Evolutionary conservation across 345 rosid species (phyloP).

Genomic region (Eucalyptus victrix): DNA sequence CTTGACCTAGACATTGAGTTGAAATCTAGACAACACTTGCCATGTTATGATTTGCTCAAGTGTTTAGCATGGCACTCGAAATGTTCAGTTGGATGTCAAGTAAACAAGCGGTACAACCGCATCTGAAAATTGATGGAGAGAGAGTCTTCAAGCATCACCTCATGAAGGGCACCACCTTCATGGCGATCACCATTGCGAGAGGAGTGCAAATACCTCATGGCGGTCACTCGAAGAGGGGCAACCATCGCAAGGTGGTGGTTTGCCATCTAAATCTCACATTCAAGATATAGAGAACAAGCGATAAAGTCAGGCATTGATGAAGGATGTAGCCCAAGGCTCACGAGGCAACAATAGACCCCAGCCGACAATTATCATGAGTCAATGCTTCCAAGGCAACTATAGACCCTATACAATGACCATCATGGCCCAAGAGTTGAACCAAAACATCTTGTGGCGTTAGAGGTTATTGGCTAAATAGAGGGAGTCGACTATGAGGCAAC

Average conservation of each 20-base stretch:
- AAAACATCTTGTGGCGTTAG: neutral
- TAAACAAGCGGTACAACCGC: neutral
- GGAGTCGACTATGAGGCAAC: rapidly evolving
- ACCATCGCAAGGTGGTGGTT: neutral
- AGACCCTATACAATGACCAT: neutral
- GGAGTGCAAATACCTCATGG: neutral
- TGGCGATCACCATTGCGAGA: rapidly evolving
- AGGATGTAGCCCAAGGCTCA: neutral
- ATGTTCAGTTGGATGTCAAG: neutral
- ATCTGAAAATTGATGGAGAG: neutral
- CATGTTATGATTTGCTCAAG: neutral
- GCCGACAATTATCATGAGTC: rapidly evolving
- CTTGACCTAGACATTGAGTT: neutral
- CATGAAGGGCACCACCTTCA: rapidly evolving
- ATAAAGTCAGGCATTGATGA: rapidly evolving
- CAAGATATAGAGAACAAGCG: neutral
- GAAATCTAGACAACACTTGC: neutral
- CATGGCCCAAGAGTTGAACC: neutral
- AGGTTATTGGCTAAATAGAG: neutral
- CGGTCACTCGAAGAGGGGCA: neutral
- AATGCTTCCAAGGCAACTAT: neutral
- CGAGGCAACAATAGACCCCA: neutral
- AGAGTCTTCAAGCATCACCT: neutral
- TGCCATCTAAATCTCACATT: neutral
- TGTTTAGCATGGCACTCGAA: rapidly evolving